Conservation (phyloP, 495 filamentous ascomycete genomes). For the Astrothelium macrocarpum region DNA sequence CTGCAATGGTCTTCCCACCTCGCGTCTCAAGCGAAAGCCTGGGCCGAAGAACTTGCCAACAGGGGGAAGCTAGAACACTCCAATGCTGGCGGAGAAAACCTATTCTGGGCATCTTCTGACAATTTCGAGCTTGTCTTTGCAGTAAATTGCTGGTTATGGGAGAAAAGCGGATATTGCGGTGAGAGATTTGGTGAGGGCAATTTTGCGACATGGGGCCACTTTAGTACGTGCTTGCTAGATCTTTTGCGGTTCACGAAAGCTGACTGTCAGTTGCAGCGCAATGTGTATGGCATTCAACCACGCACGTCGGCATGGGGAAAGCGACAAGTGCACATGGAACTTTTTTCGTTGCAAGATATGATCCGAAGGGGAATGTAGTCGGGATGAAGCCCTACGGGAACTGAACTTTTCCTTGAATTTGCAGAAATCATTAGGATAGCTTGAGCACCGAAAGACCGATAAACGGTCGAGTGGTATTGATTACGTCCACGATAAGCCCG, state of each 20-base stretch:
- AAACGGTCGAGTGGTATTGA: too few species aligned
- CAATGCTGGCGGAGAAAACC: conserved; percentile 30
- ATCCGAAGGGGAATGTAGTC: conserved; percentile 28
- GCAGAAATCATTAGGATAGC: background rate
- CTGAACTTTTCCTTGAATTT: background rate
- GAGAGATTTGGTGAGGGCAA: conserved; percentile 33
- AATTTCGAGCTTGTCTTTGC: conserved; percentile 14
- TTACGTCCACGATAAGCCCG: too few species aligned
- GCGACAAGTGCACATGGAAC: conserved; percentile 28
- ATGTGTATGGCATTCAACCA: conserved; percentile 35
- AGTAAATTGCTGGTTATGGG: conserved; percentile 26
- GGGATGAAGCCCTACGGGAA: conserved; percentile 24
- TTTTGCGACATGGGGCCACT: conserved; percentile 32
- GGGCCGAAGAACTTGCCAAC: conserved; percentile 28
- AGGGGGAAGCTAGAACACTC: conserved; percentile 31
- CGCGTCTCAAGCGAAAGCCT: conserved; percentile 26
- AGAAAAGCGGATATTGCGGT: conserved; percentile 32
- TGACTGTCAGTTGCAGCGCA: conserved; percentile 24
- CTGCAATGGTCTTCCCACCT: conserved; percentile 31
- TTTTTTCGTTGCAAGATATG: conserved; percentile 35
- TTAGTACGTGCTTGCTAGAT: conserved; percentile 9
- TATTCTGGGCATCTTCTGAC: conserved; percentile 25
- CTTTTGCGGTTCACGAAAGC: background rate
- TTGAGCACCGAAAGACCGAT: too few species aligned
- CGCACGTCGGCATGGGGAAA: conserved; percentile 30